These are phyloP conservation scores for Mycotypha africana DNA, from an alignment of 371 early-diverging fungal species.

Conservation along the genomic window DNA sequence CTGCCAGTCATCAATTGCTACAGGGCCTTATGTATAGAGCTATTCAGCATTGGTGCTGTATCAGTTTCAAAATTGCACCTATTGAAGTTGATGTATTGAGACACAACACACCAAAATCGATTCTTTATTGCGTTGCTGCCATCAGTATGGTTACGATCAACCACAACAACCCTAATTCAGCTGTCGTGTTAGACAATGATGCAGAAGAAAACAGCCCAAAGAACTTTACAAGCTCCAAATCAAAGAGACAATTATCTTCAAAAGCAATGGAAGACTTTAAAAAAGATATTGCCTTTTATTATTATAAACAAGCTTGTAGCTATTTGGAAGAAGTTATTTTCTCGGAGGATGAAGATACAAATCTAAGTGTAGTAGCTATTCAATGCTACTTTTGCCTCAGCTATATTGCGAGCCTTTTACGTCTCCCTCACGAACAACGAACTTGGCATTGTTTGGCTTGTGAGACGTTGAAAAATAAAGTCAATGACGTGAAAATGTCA, in stretches of 20 bases:
- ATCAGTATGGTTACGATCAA: slow-evolving; percentile 12
- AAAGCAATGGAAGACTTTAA: slow-evolving; percentile 6
- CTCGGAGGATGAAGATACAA: background rate
- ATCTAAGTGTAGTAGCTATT: slow-evolving; percentile 3
- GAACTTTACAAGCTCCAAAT: no score
- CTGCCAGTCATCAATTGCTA: slow-evolving; percentile 5
- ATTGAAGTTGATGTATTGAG: slow-evolving; percentile 9
- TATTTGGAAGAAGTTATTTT: slow-evolving; percentile 7
- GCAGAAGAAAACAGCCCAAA: background rate
- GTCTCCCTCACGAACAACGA: slow-evolving; percentile 11
- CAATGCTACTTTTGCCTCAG: slow-evolving; percentile 21
- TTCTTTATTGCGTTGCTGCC: slow-evolving; percentile 18
- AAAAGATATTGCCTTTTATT: slow-evolving; percentile 10
- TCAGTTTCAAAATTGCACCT: slow-evolving; percentile 20
- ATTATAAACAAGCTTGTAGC: slow-evolving; percentile 5
- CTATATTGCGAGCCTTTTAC: slow-evolving; percentile 17
- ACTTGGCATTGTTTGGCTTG: slow-evolving; percentile 23
- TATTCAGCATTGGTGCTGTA: slow-evolving; percentile 20
- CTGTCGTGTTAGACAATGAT: background rate
- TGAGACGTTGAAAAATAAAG: slow-evolving; percentile 7
- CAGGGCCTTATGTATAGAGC: slow-evolving; percentile 17
- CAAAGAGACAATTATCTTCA: background rate
- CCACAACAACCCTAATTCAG: background rate
- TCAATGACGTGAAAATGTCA: background rate
- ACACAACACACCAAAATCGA: slow-evolving; percentile 10